Evolutionary conservation across 192 early-diverging fungal species (phyloP), one percentile per base, ranked within the genome.

Genomic region (Podila epicladia): DNA sequence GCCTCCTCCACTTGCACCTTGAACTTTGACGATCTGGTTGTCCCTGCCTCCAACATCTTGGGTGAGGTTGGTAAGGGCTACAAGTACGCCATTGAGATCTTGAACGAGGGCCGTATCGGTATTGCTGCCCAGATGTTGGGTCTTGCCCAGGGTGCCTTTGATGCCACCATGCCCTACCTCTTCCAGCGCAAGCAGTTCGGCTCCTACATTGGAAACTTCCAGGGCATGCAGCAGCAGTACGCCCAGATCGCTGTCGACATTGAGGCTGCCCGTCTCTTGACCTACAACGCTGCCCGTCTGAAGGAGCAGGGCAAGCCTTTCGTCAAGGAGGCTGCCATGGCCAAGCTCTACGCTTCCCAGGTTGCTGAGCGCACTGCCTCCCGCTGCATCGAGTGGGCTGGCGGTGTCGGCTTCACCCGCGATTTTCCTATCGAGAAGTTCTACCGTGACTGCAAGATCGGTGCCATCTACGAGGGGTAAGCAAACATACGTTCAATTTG

Each of bases 81-180:
- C 93, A 99, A 97, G 86, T 95, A 94, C 67, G 97, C 98, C 59
- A 99, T 99, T 65, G 95, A 96, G 80, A 96, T 97, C 66, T 90
- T 99, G 67, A 99, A 99, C 86, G 98, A 99, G 84, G 98, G 98
- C 38, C 93, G 98, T 73, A 95, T 99, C 65, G 97, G 97, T 71
- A 99, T 99, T 85, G 96, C 96, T 51, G 97, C 96, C 20, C 97
- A 99, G 83, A 99, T 99, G 98, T 83, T 98, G 37, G 98, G 98
- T 57, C 82, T 97, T 45, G 97, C 98, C 12, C 97, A 98, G 85
- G 98, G 98, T 49, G 95, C 92, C 17, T 93, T 91, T 67, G 97
- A 99, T 83, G 76, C 85, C 55, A 93, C 94, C 13, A 68, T 98
- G 78, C 94, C 95, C 20, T 99, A 99, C 84, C 85, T 95, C 71